Evolutionary conservation across 805 yeast genomes (phyloP), one percentile per base, ranked within the genome.

Genomic region (Pichia rugopelliculosa): DNA sequence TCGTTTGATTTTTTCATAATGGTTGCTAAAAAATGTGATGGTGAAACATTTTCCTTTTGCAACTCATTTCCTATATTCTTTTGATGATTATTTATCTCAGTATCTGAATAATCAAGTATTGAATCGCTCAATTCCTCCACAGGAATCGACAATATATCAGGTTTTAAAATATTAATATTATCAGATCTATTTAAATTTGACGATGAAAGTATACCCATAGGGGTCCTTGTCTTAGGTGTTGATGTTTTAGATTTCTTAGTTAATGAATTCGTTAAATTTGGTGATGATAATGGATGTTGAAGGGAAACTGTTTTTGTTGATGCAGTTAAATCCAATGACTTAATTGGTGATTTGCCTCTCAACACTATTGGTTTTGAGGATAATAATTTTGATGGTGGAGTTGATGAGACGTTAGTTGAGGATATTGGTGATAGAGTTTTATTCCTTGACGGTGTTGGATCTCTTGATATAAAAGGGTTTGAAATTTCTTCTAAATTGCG

Each of bases 61-160:
- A 40, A 40, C 36, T 40, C 42, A 26, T 40, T 30, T 23, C n/a
- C 23, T n/a, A 25, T 2, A 30, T 21, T 33, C 15, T 30, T 27
- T 20, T 51, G 27, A n/a, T 51, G 27, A n/a, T 47, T 43, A n/a
- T 48, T 40, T 18, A 40, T 36, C 25, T 45, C 59, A 36, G 41
- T 39, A 25, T 53, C 55, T 18, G 52, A 50, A 44, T 50, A 44
- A 26, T 48, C 51, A 20, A 48, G 34, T 55, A 59, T 51, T 6
- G 63, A 60, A 44, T 60, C 64, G 41, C 60, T 60, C 33, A 60
- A 45, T 40, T 60, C 64, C 38, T 59, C 62, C 46, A 60, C 57
- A 27, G 53, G 46, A 18, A 42, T 24, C 33, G 39, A 25, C n/a
- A 34, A 44, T 21, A 17, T n/a, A 18, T 21, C 13, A 27, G 10